A percentile compares a stretch with the other conserved stretches of the same genome.
Conservation (phyloP, 768 basidiomycete species). For the Chalciporus sphaerocephalus region DNA sequence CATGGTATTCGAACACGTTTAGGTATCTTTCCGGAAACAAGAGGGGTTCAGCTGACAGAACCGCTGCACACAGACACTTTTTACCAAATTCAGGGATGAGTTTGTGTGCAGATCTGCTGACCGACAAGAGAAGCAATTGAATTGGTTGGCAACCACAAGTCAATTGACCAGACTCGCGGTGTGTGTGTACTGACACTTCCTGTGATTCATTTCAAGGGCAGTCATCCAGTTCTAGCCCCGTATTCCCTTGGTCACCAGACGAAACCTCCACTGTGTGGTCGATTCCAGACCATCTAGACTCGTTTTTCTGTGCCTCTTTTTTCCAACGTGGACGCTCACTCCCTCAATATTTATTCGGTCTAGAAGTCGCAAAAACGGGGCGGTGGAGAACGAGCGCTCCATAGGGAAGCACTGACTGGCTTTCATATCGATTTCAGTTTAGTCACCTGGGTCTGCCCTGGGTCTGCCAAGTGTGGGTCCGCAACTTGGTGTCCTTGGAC, state of each 20-base stretch:
- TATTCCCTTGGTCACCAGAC: conserved; percentile 1
- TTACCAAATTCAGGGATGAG: conserved; percentile 2
- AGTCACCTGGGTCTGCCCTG: conserved; percentile 7
- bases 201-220: conserved; percentile 2
- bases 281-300: conserved; percentile 14
- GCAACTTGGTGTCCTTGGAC: conserved; percentile 21
- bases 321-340: neutral
- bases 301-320: conserved; percentile 4
- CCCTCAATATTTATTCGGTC: conserved; percentile 5
- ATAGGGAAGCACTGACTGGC: neutral
- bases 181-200: neutral
- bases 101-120: neutral
- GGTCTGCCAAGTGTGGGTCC: too few species aligned
- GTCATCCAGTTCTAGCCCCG: neutral
- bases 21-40: neutral
- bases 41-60: neutral
- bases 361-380: conserved; percentile 1
- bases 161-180: too few species aligned
- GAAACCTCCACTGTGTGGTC: neutral
- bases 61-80: neutral
- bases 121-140: neutral
- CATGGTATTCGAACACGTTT: conserved; percentile 14
- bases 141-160: too few species aligned
- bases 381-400: neutral
- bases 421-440: conserved; percentile 16